Evolutionary conservation across 73 alveolate genomes (phyloP).

Genomic region (Durusdinium trenchii): DNA sequence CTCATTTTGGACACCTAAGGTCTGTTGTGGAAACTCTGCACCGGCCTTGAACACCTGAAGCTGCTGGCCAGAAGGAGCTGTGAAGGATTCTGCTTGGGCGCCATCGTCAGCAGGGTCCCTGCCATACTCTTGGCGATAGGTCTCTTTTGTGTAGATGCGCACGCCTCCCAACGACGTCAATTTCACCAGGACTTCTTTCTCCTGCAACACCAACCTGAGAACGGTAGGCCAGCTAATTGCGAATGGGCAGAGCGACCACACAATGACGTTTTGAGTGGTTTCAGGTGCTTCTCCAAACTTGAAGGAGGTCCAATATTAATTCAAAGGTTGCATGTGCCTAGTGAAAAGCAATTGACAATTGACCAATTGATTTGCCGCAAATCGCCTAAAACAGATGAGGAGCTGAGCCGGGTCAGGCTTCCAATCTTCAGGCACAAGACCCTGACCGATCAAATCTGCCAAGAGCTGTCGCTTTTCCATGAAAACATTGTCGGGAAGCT

Average conservation of each 20-base stretch:
- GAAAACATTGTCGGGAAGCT: background rate
- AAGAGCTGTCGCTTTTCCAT: background rate
- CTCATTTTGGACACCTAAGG: too few species aligned
- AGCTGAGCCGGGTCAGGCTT: background rate
- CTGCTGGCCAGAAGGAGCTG: background rate
- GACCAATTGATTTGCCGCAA: too few species aligned
- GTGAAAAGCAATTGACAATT: too few species aligned
- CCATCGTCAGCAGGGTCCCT: background rate
- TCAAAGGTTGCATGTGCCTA: too few species aligned
- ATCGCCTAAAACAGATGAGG: too few species aligned
- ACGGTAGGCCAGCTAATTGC: too few species aligned
- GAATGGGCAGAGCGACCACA: too few species aligned
- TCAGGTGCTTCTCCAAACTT: too few species aligned
- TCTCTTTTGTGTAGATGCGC: background rate
- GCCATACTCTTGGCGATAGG: background rate
- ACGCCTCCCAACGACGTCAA: background rate
- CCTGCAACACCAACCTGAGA: constrained; percentile 24
- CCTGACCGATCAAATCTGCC: too few species aligned
- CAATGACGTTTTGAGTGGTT: too few species aligned
- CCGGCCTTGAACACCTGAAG: background rate
- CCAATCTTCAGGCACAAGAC: background rate
- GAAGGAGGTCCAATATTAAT: too few species aligned
- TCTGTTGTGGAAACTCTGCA: background rate
- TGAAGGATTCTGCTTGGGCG: background rate
- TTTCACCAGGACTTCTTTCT: background rate